Percentiles rank a stretch among this genome's conserved stretches.
Evolutionary conservation across 352 stramenopile genomes (phyloP).

Genomic region (Globisporangium barbulae): DNA sequence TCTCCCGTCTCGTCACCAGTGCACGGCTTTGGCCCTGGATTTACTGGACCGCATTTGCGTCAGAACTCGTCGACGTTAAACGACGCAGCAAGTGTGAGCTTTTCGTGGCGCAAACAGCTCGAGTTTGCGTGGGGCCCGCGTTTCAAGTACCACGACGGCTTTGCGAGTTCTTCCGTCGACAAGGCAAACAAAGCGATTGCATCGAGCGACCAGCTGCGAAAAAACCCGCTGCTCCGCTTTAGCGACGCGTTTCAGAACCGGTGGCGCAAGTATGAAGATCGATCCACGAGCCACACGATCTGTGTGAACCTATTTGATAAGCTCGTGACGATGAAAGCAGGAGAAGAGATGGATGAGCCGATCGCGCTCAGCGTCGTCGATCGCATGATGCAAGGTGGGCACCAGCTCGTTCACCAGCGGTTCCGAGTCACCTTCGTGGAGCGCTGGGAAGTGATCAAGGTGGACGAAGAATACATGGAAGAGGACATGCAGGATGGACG

Average conservation of each 20-base stretch:
- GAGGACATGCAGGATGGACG: constrained; percentile 46
- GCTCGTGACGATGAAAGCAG: constrained; percentile 30
- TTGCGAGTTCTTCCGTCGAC: neutral
- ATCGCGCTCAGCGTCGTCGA: constrained; percentile 47
- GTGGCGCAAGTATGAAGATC: constrained; percentile 48
- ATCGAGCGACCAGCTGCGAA: constrained; percentile 12
- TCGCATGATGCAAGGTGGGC: constrained; percentile 53
- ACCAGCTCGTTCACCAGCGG: constrained; percentile 61
- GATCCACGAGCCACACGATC: constrained; percentile 51
- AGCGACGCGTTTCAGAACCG: constrained; percentile 43
- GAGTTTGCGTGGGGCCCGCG: constrained; percentile 56
- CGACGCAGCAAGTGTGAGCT: constrained; percentile 29
- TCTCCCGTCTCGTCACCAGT: constrained; percentile 18
- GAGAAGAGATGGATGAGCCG: constrained; percentile 54
- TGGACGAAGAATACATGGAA: constrained; percentile 44
- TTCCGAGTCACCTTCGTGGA: constrained; percentile 80
- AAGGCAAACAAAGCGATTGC: neutral
- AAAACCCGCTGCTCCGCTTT: constrained; percentile 43
- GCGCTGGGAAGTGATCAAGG: constrained; percentile 59
- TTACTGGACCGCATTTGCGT: constrained; percentile 6
- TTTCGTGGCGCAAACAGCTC: constrained; percentile 55
- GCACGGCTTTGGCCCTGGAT: constrained; percentile 11
- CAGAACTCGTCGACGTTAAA: constrained; percentile 22
- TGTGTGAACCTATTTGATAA: constrained; percentile 47
- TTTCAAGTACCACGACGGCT: constrained; percentile 38